Base-by-base conservation (phyloP, 139 green algal genomes). In the Mesotaenium endlicherianum region DNA sequence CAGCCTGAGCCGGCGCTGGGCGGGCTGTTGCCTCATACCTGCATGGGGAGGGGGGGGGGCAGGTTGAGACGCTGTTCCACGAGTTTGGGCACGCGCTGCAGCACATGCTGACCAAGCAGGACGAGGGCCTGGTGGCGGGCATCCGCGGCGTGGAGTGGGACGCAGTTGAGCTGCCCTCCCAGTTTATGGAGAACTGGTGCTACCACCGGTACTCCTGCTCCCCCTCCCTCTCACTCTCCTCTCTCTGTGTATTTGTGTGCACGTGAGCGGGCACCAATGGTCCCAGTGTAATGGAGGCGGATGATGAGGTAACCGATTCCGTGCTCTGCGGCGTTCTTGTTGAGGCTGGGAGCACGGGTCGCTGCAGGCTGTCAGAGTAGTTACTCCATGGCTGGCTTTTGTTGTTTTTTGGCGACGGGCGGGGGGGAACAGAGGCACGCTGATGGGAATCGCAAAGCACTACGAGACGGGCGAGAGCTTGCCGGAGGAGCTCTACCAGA, bases 51-150 rank as follows among this genome's bases (percentile, higher is more conserved):
- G 60, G 60, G 60, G 14, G 60, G 60, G 60, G 40, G 31, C 75
- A 82, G 75, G 95, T 98, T 67, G 95, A 98, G 92, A 98, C 95
- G 8, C 89, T 98, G 20, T 98, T 98, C 90, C 95, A 98, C 89
- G 95, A 98, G 91, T 90, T 89, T 83, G 87, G 95, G 38, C 95
- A 98, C 86, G 93, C 93, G 16, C 83, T 95, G 83, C 95, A 98
- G 95, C 88, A 98, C 75, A 98, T 95, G 1, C 77, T 91, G 69
- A 86, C 82, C 89, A 49, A 59, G 45, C 92, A 97, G 82, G 74
- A 92, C 2, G 94, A 98, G 83, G 95, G 94, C 30, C 72, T 98
- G 64, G 91, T 95, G 34, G 87, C 91, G 3, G 95, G 95, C 68
- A 98, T 98, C 89, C 84, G 93, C 1, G 90, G 90, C 36, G 88